Conservation (phyloP, 192 early-diverging fungal genomes). For the Powellomyces hirtus region DNA sequence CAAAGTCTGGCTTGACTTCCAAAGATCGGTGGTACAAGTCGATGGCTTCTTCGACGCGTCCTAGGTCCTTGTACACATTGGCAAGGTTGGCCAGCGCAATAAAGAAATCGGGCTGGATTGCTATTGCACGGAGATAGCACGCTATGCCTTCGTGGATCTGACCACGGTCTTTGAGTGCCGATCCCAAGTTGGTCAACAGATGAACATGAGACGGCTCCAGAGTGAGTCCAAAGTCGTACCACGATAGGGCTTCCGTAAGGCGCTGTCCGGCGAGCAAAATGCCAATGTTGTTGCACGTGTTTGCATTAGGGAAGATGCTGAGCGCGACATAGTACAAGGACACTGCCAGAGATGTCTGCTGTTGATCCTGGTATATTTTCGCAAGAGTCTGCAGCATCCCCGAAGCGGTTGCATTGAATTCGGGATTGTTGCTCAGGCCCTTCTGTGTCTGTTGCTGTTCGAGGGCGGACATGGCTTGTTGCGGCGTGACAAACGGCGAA, state of each 20-base stretch:
- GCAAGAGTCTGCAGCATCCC: slow-evolving; percentile 79
- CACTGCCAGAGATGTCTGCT: slow-evolving; percentile 66
- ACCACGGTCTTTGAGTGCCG: slow-evolving; percentile 86
- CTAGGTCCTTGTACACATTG: slow-evolving; percentile 90
- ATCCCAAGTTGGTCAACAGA: slow-evolving; percentile 91
- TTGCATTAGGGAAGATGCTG: slow-evolving; percentile 75
- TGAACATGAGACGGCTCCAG: slow-evolving; percentile 84
- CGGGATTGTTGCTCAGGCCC: neutral
- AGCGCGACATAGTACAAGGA: slow-evolving; percentile 84
- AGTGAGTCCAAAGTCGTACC: slow-evolving; percentile 81
- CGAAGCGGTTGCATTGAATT: slow-evolving; percentile 54
- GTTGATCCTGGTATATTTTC: slow-evolving; percentile 82
- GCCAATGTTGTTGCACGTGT: slow-evolving; percentile 89
- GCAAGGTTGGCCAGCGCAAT: slow-evolving; percentile 91
- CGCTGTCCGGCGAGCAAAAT: slow-evolving; percentile 73
- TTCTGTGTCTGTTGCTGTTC: slow-evolving; percentile 61
- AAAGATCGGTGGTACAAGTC: slow-evolving; percentile 82
- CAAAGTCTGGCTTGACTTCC: slow-evolving; percentile 82
- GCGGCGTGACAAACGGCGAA: slow-evolving; percentile 27
- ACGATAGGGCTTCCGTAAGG: slow-evolving; percentile 75
- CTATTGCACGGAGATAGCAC: slow-evolving; percentile 88
- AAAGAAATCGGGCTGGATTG: slow-evolving; percentile 81
- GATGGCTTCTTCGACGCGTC: slow-evolving; percentile 84
- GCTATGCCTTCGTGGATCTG: slow-evolving; percentile 77
- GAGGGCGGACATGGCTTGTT: slow-evolving; percentile 30